Percentiles rank a stretch among this genome's conserved stretches.
phyloP scores from a whole-genome alignment of 148 eudicot species.

The Cornus kousa region DNA sequence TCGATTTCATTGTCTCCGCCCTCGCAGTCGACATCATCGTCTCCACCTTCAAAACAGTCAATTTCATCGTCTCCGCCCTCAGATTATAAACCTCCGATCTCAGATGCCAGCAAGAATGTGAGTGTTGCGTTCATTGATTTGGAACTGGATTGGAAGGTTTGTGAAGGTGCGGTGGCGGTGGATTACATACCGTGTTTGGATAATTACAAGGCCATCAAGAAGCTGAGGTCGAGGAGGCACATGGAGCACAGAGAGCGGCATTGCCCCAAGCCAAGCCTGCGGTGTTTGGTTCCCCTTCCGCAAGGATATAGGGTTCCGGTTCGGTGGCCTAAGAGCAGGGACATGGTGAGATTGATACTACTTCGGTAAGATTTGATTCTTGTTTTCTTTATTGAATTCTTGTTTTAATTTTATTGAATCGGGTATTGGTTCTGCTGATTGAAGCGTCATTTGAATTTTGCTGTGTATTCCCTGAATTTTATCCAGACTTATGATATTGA shows the following conservation, averaged over 20 bases:
- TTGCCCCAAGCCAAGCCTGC: constrained; percentile 48
- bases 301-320: constrained; percentile 72
- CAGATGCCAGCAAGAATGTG: not conserved
- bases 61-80: not conserved
- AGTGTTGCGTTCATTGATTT: not conserved
- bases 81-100: not conserved
- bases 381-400: not conserved
- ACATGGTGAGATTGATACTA: constrained; percentile 87
- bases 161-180: constrained; percentile 43
- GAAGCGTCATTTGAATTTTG: not conserved
- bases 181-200: constrained; percentile 96
- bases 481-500: not conserved
- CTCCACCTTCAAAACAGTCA: not conserved
- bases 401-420: not conserved
- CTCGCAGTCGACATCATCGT: too few relatives aligned
- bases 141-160: constrained; percentile 44
- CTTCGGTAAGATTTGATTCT: constrained; percentile 65
- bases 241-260: constrained; percentile 95
- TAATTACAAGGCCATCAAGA: constrained; percentile 63
- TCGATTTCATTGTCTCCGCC: too few relatives aligned
- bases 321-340: constrained; percentile 93
- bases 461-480: not conserved
- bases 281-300: constrained; percentile 72
- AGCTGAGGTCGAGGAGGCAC: constrained; percentile 57
- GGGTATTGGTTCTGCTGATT: not conserved